Evolutionary conservation across 352 stramenopile genomes (phyloP).

Genomic region (Pythium volutum): DNA sequence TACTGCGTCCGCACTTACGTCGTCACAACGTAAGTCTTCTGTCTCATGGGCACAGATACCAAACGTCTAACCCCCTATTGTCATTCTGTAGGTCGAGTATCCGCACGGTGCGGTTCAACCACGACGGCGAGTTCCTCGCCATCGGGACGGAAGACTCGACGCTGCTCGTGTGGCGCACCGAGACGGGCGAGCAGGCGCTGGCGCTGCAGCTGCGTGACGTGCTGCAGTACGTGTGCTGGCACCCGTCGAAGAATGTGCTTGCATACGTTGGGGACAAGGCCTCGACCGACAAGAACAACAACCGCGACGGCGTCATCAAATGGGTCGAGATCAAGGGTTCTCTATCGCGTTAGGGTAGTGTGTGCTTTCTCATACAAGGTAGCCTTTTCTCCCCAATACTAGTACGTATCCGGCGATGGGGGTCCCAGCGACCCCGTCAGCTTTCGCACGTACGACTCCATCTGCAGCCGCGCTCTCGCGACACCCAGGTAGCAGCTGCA

Average conservation of each 20-base stretch:
- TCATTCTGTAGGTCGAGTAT: constrained; percentile 57
- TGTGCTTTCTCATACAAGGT: too few species aligned
- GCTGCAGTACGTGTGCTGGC: constrained; percentile 80
- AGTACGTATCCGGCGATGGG: background rate
- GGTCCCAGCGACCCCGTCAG: constrained; percentile 31
- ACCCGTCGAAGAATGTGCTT: constrained; percentile 78
- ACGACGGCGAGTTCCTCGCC: constrained; percentile 69
- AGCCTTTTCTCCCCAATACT: too few species aligned
- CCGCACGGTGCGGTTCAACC: constrained; percentile 71
- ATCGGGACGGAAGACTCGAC: constrained; percentile 77
- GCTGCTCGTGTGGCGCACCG: constrained; percentile 59
- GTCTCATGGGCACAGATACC: background rate
- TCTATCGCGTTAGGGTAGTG: constrained; percentile 1
- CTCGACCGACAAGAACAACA: constrained; percentile 73
- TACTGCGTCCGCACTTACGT: constrained; percentile 84
- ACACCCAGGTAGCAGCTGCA: constrained; percentile 81
- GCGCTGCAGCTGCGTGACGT: constrained; percentile 67
- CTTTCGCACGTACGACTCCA: constrained; percentile 51
- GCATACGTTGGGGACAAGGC: constrained; percentile 82
- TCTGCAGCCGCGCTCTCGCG: constrained; percentile 62
- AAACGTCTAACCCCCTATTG: background rate
- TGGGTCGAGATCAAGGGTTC: constrained; percentile 63
- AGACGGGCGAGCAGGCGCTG: constrained; percentile 54
- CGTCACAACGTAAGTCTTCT: constrained; percentile 60
- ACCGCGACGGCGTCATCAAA: constrained; percentile 84